These are phyloP conservation scores for Phyllosticta paracitricarpa DNA, from an alignment of 2,329 filamentous ascomycete species.

Conservation along the genomic window DNA sequence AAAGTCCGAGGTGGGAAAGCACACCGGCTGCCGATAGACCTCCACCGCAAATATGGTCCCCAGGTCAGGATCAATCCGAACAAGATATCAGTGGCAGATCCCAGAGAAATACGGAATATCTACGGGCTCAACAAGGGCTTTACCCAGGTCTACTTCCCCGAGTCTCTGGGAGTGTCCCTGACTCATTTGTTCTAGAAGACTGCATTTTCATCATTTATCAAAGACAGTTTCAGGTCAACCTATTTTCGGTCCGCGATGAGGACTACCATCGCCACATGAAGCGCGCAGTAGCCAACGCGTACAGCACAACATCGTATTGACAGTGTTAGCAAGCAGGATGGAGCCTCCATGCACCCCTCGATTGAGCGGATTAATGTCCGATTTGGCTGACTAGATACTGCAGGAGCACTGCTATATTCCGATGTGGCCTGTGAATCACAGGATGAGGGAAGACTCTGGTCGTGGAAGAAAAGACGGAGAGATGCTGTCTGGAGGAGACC, in stretches of 20 bases:
- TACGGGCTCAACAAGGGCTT: conserved; percentile 49
- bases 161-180: conserved; percentile 5
- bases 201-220: conserved; percentile 19
- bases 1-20: conserved; percentile 47
- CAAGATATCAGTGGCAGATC: conserved; percentile 68
- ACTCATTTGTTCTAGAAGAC: conserved; percentile 9
- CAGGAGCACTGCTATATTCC: conserved; percentile 39
- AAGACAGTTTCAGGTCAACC: conserved; percentile 14
- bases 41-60: conserved; percentile 62
- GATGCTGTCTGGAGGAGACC: background rate
- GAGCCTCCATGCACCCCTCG: conserved; percentile 14
- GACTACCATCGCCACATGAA: conserved; percentile 32
- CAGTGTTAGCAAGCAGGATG: conserved; percentile 16
- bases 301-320: conserved; percentile 27
- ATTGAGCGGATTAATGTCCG: conserved; percentile 8
- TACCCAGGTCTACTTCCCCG: conserved; percentile 18
- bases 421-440: conserved; percentile 37
- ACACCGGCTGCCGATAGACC: conserved; percentile 45
- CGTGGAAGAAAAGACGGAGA: background rate
- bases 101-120: conserved; percentile 56
- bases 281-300: conserved; percentile 29
- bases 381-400: background rate
- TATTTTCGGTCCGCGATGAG: conserved; percentile 33
- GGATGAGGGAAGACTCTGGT: background rate
- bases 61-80: conserved; percentile 71